Conservation (phyloP, 768 basidiomycete species). For the Amyloporia xantha region DNA sequence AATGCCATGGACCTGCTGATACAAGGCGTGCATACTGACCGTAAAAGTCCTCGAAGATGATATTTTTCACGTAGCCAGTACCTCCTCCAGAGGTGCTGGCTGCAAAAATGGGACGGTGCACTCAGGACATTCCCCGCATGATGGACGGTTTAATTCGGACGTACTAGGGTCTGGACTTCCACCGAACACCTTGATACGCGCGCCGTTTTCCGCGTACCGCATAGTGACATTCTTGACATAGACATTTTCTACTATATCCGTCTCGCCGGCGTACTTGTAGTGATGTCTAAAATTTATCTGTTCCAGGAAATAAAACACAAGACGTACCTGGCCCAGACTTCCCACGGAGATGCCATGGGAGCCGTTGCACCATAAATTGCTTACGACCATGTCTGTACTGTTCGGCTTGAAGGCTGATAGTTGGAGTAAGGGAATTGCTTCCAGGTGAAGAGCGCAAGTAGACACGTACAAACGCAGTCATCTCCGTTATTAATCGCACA, state of each 20-base stretch:
- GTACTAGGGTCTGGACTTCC: constrained; percentile 33
- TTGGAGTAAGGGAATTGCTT: background rate
- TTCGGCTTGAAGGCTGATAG: constrained; percentile 36
- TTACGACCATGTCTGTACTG: constrained; percentile 35
- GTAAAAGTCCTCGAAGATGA: constrained; percentile 22
- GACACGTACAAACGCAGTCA: constrained; percentile 29
- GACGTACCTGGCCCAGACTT: constrained; percentile 34
- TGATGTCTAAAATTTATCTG: background rate
- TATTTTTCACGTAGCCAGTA: constrained; percentile 31
- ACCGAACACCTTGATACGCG: constrained; percentile 45
- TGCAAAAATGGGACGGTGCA: background rate
- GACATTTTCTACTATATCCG: constrained; percentile 40
- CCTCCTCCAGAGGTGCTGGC: constrained; percentile 36
- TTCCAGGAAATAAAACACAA: background rate
- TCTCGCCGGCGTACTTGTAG: constrained; percentile 29
- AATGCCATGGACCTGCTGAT: background rate
- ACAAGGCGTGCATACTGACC: constrained; percentile 13
- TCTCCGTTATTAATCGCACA: constrained; percentile 36
- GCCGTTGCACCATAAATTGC: constrained; percentile 37
- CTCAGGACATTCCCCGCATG: too few species aligned
- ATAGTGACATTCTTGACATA: constrained; percentile 37
- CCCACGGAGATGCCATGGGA: constrained; percentile 44
- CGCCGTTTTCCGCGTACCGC: constrained; percentile 40
- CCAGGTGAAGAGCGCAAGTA: background rate
- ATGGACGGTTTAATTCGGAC: too few species aligned